Evolutionary conservation across 345 rosid genomes (phyloP).

Genomic region (Brassica rapa): DNA sequence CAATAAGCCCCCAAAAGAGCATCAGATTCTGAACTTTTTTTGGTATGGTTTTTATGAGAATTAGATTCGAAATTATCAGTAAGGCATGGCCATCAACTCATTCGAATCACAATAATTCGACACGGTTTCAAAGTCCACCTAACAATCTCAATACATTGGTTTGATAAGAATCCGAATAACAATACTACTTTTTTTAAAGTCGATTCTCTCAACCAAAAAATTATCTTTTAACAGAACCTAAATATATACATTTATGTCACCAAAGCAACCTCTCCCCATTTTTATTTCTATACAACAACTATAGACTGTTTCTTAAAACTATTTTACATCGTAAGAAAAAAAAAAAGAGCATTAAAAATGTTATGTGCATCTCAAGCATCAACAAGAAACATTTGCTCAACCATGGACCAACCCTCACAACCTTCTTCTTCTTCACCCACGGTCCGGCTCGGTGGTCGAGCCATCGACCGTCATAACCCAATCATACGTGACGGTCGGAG

Average conservation of each 20-base stretch:
- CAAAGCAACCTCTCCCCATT: neutral
- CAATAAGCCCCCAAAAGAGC: constrained; percentile 15
- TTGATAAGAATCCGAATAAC: constrained; percentile 38
- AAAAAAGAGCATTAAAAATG: neutral
- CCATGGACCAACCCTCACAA: constrained; percentile 47
- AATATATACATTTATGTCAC: constrained; percentile 18
- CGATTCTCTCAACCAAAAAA: constrained; percentile 15
- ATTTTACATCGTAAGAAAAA: neutral
- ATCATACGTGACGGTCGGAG: constrained; percentile 75
- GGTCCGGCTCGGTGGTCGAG: constrained; percentile 45
- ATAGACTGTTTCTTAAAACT: neutral
- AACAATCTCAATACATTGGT: constrained; percentile 26
- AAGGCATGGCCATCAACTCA: constrained; percentile 15
- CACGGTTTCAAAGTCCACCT: constrained; percentile 22
- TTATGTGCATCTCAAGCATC: constrained; percentile 70
- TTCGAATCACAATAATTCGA: constrained; percentile 19
- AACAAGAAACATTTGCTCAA: constrained; percentile 62
- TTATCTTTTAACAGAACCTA: neutral
- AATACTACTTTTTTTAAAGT: constrained; percentile 24
- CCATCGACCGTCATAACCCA: constrained; percentile 89
- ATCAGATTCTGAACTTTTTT: constrained; percentile 30
- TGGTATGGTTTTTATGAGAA: constrained; percentile 31
- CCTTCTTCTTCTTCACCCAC: constrained; percentile 46
- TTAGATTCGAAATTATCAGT: constrained; percentile 35
- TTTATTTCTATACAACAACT: neutral